Base-by-base conservation (phyloP, 2,329 filamentous ascomycete species). In the Immersiporthe knoxdaviesiana region DNA sequence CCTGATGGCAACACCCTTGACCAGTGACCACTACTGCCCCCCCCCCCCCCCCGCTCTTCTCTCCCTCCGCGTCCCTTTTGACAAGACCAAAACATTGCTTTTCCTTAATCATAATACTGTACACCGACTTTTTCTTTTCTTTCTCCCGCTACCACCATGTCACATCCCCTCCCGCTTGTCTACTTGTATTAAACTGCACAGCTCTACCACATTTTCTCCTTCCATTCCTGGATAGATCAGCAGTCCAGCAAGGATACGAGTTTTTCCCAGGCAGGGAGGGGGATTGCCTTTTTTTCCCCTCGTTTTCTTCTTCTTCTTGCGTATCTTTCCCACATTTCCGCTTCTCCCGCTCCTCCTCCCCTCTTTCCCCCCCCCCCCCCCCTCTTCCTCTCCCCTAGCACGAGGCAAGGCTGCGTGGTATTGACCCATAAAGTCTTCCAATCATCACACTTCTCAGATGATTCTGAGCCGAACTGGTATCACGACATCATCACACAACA, bases 261-360 rank as follows among this genome's bases (percentile, higher is more conserved):
- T 16, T 39, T 24, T 27, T 62, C 16, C 11, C 3, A 18, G 14
- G 3, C 3, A 30, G 11, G 11, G 35, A 62, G 35, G 37, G 37
- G 39, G 44, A 39, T 44, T 62, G 59, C 59, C 44, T 62, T 62
- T 62, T 8, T 18, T 60, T 37, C 14, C 18, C 37, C 11, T 39
- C 11, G 37, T 12, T 39, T 39, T 39, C 11, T 39, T 12, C 37
- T 30, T 27, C 24, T 21, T 16, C 3, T 60, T 32, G 10, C n/a
- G 27, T 35, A 35, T 35, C 35, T 35, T 35, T 35, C 35, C 8
- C 35, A 35, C 58, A 61, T 10, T 16, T 4, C 7, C 59, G 5
- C 21, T 35, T 16, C 35, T n/a, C 14, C 24, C n/a, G n/a, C 30
- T 4, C 7, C 59, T 10, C 21, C 37, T 16, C 35, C 37, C 14